These are phyloP conservation scores for Elaeagnus macrophylla DNA, from an alignment of 306 rosid genomes.

Conservation along the genomic window DNA sequence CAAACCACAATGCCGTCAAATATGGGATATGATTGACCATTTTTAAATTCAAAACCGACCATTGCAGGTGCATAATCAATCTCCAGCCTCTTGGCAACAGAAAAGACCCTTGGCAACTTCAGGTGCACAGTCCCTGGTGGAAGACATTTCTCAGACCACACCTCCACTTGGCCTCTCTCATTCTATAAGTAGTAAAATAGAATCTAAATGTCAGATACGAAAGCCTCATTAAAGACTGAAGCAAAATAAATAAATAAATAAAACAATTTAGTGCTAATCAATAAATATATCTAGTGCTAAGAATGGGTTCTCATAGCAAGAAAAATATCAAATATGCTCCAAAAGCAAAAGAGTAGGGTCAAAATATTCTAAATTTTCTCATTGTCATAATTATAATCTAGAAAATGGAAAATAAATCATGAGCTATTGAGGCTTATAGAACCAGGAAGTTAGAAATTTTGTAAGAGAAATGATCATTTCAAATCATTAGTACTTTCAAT, in stretches of 20 bases:
- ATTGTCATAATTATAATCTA: too few species aligned
- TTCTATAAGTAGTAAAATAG: constrained; percentile 37
- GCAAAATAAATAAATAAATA: constrained; percentile 8
- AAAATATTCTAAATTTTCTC: too few species aligned
- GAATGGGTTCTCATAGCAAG: constrained; percentile 5
- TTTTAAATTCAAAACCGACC: constrained; percentile 87
- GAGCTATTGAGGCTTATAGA: too few species aligned
- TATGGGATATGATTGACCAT: constrained; percentile 76
- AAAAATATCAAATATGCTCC: constrained; percentile 7
- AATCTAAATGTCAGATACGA: constrained; percentile 22
- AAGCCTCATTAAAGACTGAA: constrained; percentile 11
- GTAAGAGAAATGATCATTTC: background rate
- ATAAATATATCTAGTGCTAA: background rate
- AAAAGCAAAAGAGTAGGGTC: too few species aligned
- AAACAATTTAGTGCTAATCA: background rate
- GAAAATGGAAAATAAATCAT: too few species aligned
- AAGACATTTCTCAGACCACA: constrained; percentile 98
- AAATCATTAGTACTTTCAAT: constrained; percentile 5
- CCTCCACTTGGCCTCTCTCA: constrained; percentile 85
- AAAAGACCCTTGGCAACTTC: constrained; percentile 59
- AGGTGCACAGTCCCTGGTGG: constrained; percentile 90
- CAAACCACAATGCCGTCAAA: constrained; percentile 92
- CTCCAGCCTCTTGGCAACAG: constrained; percentile 72
- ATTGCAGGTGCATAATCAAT: constrained; percentile 93
- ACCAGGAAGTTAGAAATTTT: too few species aligned